Percentiles rank a stretch among this genome's conserved stretches.
Conservation (phyloP, 2,329 filamentous ascomycete species). For the Albifimbria verrucaria region DNA sequence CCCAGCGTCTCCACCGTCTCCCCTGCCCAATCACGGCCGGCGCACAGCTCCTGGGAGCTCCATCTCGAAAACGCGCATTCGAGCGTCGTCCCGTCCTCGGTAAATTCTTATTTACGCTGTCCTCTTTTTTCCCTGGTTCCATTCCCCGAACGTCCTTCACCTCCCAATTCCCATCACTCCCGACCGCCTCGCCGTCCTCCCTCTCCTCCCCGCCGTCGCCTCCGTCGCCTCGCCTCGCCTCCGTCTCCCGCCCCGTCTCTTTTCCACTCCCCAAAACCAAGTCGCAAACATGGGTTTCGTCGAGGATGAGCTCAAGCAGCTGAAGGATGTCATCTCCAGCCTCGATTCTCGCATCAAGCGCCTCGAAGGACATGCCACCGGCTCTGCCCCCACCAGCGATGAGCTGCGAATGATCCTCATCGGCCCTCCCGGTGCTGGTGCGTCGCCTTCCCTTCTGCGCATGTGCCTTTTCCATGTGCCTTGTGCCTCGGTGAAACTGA, state of each 20-base stretch:
- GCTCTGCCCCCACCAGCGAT: slow-evolving; percentile 49
- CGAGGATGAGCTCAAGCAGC: slow-evolving; percentile 78
- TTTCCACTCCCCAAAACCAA: slow-evolving; percentile 14
- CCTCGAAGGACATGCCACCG: slow-evolving; percentile 71
- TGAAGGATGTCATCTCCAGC: slow-evolving; percentile 78
- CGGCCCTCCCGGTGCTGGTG: slow-evolving; percentile 95
- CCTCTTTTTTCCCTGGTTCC: not conserved
- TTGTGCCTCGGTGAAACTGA: slow-evolving; percentile 10
- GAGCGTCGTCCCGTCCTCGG: not conserved
- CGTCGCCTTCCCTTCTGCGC: slow-evolving; percentile 24
- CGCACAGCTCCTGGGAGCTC: not conserved
- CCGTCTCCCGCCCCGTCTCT: slow-evolving; percentile 10
- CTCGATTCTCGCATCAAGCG: slow-evolving; percentile 84
- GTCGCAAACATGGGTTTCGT: slow-evolving; percentile 76
- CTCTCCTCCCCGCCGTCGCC: not conserved
- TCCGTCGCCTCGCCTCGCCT: not conserved
- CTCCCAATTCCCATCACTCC: not conserved
- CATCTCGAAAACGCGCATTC: not conserved
- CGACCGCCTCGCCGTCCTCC: not conserved
- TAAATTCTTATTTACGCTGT: not conserved
- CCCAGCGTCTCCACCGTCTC: not conserved
- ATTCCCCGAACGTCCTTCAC: not conserved
- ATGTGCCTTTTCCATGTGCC: slow-evolving; percentile 5
- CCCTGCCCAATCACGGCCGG: not conserved
- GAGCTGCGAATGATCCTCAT: slow-evolving; percentile 96